A percentile compares a stretch with the other conserved stretches of the same genome.
Conservation (phyloP, 306 rosid genomes). For the Ceratonia siliqua region DNA sequence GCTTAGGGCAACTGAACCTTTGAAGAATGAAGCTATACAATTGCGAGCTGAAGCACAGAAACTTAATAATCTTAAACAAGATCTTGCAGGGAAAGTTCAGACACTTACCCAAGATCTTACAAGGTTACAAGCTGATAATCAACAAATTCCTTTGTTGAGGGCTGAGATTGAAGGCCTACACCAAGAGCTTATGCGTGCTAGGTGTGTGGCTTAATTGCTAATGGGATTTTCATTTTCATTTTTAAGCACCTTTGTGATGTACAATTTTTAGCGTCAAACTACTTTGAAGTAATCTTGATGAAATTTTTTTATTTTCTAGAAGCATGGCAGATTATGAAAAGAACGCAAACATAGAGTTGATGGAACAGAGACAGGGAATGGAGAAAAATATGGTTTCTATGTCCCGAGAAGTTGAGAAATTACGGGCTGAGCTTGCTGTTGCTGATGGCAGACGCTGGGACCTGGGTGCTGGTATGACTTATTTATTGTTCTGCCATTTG, state of each 20-base stretch:
- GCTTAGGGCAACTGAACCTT: constrained; percentile 64
- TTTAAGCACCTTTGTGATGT: background rate
- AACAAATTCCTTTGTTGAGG: constrained; percentile 65
- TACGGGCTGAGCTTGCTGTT: constrained; percentile 77
- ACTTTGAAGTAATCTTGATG: background rate
- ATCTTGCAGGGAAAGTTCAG: constrained; percentile 65
- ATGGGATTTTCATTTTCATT: constrained; percentile 20
- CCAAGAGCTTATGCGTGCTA: constrained; percentile 80
- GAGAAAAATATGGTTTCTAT: constrained; percentile 84
- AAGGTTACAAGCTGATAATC: constrained; percentile 69
- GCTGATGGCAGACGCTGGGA: constrained; percentile 74
- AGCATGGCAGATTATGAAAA: constrained; percentile 71
- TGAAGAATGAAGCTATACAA: constrained; percentile 71
- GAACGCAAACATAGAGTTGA: constrained; percentile 79
- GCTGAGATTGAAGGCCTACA: constrained; percentile 72
- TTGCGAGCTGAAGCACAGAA: constrained; percentile 72
- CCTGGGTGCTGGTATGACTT: constrained; percentile 71
- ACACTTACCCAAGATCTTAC: constrained; percentile 61
- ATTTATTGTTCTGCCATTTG: constrained; percentile 15
- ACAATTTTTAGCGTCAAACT: background rate
- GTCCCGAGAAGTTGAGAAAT: constrained; percentile 92
- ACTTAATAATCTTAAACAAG: constrained; percentile 63
- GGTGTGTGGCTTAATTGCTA: constrained; percentile 48
- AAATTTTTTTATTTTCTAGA: constrained; percentile 45
- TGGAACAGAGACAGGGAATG: constrained; percentile 91